Evolutionary conservation across 2,329 filamentous ascomycete species (phyloP), one percentile per base, ranked within the genome.

Genomic region (Neophaeococcomyces aloes): DNA sequence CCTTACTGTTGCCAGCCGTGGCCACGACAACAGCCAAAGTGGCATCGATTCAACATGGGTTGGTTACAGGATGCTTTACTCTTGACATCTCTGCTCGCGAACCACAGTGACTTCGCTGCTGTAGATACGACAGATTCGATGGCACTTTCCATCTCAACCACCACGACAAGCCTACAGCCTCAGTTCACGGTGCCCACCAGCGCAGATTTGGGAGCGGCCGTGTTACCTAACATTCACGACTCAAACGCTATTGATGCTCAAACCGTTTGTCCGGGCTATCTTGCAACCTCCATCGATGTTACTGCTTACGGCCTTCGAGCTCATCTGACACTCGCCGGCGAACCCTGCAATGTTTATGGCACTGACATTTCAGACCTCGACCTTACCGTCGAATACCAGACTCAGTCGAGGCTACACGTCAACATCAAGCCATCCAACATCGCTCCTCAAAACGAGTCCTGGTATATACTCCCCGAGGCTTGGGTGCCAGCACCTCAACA

Each of bases 281-380:
- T 59, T 42, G 75, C 74, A 2, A 70, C 65, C 2, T 61, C 69
- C 47, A 64, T 78, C 8, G 52, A 66, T 32, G 59, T 67, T 18
- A 68, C 62, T 10, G 52, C 60, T 3, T 57, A 60, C 47, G 74
- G 74, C 3, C 63, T 79, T 40, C 70, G 64, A 2, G 76, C 75
- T 6, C 67, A 62, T 3, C 55, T 79, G 53, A 63, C 54, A 0
- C 57, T 79, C 42, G 73, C 72, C 29, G 76, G 75, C 2, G 52
- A 65, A 17, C 58, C 74, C 23, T 79, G 86, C 66, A 83, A 89
- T 60, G 74, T 78, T 17, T 93, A 89, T 51, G 86, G 86, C 0
- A 81, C 72, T 6, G 86, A 93, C 57, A 66, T 93, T 21, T 70
- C 79, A 18, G 66, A 72, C 3, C 65, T 93, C 38, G 72, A 70